Conservation (phyloP, 2,329 filamentous ascomycete genomes). For the Zarea fungicola region DNA sequence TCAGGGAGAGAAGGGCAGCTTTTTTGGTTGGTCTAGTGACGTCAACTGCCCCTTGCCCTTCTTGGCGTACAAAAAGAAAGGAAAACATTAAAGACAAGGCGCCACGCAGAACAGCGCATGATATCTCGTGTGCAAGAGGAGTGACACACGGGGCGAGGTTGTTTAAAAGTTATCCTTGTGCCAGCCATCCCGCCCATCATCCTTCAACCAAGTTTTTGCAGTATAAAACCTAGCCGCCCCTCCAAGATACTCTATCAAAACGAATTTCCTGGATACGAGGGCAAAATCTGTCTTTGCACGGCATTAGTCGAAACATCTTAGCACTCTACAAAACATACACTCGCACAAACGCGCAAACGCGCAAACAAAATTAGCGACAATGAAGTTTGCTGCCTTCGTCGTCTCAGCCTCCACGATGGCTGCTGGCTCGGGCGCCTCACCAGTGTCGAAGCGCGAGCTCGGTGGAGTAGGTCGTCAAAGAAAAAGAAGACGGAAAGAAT, state of each 20-base stretch:
- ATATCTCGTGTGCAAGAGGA: background rate
- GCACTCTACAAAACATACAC: background rate
- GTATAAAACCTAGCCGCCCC: no score
- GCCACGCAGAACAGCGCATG: background rate
- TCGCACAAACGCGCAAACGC: no score
- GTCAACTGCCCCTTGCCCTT: background rate
- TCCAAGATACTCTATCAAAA: no score
- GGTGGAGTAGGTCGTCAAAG: slow-evolving; percentile 40
- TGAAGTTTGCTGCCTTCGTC: slow-evolving; percentile 26
- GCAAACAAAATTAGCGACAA: slow-evolving; percentile 15
- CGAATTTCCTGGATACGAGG: no score
- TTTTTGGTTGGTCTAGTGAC: background rate
- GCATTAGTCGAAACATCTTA: no score
- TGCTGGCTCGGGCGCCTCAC: slow-evolving; percentile 22
- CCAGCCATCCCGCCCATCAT: no score
- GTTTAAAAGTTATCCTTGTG: no score
- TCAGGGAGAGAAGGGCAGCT: background rate
- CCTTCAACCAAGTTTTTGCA: background rate
- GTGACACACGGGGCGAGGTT: background rate
- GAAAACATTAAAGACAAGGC: background rate
- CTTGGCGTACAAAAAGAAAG: background rate
- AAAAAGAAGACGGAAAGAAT: background rate
- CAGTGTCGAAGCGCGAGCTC: slow-evolving; percentile 36
- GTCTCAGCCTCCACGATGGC: slow-evolving; percentile 14
- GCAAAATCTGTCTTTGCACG: no score